Percentiles rank a stretch among this genome's conserved stretches.
These are phyloP conservation scores for Penicillium oxalicum DNA, from an alignment of 2,329 filamentous ascomycete species.

Conservation along the genomic window DNA sequence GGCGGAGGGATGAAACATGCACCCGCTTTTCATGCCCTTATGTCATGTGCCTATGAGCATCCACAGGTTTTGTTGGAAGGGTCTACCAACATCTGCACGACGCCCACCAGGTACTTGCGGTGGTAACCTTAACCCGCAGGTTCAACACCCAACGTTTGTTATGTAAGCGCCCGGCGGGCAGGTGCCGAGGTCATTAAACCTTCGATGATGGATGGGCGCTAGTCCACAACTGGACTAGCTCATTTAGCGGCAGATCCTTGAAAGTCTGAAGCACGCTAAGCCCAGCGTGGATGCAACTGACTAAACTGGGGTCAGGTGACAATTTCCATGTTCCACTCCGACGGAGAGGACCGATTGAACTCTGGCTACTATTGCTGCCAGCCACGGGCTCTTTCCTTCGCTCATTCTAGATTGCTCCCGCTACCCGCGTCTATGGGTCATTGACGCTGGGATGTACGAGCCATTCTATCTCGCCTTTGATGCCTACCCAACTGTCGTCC, in stretches of 20 bases:
- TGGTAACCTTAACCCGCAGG: neutral
- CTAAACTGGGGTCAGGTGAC: conserved; percentile 14
- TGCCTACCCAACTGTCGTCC: conserved; percentile 42
- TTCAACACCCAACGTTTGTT: conserved; percentile 21
- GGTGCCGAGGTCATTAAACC: conserved; percentile 14
- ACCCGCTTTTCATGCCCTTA: no score
- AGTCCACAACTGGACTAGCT: conserved; percentile 4
- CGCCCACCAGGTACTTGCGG: no score
- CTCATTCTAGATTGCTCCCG: conserved; percentile 5
- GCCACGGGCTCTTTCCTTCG: conserved; percentile 6
- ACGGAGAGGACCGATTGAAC: conserved; percentile 4
- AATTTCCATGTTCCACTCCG: conserved; percentile 9
- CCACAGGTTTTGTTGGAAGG: no score
- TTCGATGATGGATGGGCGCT: neutral
- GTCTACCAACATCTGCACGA: neutral
- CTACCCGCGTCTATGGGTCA: conserved; percentile 28
- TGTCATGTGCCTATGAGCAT: no score
- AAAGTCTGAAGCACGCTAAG: conserved; percentile 9
- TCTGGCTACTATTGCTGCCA: neutral
- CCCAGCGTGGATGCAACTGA: conserved; percentile 3
- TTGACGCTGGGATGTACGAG: conserved; percentile 42
- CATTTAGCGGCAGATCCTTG: conserved; percentile 13
- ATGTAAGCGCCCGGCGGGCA: conserved; percentile 12
- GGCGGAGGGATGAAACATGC: no score
- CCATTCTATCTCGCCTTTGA: conserved; percentile 42